Evolutionary conservation across 345 rosid species (phyloP).

Genomic region (Populus tremula): DNA sequence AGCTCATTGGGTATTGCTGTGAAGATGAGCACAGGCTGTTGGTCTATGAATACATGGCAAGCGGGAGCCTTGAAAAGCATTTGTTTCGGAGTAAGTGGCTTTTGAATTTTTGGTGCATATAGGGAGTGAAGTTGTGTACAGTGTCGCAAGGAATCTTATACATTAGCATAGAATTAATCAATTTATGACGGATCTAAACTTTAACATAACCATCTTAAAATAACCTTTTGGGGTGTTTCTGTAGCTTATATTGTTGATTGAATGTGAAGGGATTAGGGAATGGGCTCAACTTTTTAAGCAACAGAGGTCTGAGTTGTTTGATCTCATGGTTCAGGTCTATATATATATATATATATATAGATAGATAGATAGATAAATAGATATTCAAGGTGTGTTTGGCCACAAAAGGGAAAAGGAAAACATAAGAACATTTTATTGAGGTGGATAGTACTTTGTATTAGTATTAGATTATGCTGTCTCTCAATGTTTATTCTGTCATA

Average conservation of each 20-base stretch:
- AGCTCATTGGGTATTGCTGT: conserved; percentile 97
- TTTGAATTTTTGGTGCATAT: background rate
- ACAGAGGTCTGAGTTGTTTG: background rate
- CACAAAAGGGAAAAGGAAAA: background rate
- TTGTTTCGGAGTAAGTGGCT: conserved; percentile 83
- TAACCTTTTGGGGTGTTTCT: background rate
- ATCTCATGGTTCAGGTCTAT: background rate
- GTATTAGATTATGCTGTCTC: background rate
- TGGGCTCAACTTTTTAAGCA: background rate
- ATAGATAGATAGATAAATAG: too few relatives aligned
- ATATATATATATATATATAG: background rate
- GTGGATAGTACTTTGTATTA: background rate
- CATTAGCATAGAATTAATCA: background rate
- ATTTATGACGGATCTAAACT: background rate
- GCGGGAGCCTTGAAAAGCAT: conserved; percentile 94
- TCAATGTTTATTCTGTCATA: background rate
- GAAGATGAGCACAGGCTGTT: conserved; percentile 90
- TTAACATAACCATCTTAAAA: background rate
- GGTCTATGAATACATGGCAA: conserved; percentile 89
- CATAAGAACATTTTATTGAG: background rate
- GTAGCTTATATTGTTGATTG: background rate
- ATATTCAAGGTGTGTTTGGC: background rate
- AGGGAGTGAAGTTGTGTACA: background rate
- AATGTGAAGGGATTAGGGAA: background rate
- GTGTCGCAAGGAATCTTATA: background rate